A percentile compares a stretch with the other conserved stretches of the same genome.
Evolutionary conservation across 2,329 filamentous ascomycete genomes (phyloP).

Genomic region (Beauveria australis): DNA sequence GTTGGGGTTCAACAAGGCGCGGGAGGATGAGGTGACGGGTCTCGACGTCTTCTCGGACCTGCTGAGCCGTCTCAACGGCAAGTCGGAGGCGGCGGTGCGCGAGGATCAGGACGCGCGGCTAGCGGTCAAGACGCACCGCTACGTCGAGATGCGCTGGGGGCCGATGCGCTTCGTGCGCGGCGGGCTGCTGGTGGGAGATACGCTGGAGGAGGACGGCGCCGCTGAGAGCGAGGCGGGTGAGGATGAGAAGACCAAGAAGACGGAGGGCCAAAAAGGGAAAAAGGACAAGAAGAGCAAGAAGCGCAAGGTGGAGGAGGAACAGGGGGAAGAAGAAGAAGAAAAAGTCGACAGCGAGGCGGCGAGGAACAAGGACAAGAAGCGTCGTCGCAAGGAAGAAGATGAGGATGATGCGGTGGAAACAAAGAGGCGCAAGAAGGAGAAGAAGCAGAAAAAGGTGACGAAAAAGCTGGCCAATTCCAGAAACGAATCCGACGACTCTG

Average conservation of each 20-base stretch:
- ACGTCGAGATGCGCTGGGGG: conserved; percentile 68
- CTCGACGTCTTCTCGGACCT: conserved; percentile 81
- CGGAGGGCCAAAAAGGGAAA: conserved; percentile 20
- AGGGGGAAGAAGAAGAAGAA: conserved; percentile 19
- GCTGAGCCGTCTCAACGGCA: conserved; percentile 83
- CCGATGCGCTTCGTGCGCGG: conserved; percentile 79
- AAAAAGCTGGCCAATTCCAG: conserved; percentile 21
- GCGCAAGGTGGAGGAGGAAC: conserved; percentile 23
- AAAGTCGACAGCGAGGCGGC: conserved; percentile 18
- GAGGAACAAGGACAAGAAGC: conserved; percentile 23
- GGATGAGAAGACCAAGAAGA: conserved; percentile 26
- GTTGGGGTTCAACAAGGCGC: conserved; percentile 70
- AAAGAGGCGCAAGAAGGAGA: conserved; percentile 20
- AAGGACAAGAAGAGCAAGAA: conserved; percentile 35
- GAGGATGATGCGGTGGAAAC: conserved; percentile 17
- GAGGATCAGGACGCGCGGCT: conserved; percentile 61
- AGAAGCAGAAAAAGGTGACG: conserved; percentile 24
- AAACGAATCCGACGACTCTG: conserved; percentile 16
- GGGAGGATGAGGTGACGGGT: conserved; percentile 72
- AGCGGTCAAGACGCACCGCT: conserved; percentile 63
- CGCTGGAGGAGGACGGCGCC: conserved; percentile 35
- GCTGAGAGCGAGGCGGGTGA: conserved; percentile 9
- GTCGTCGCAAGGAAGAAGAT: conserved; percentile 23
- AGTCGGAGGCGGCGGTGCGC: conserved; percentile 63
- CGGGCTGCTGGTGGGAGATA: conserved; percentile 58